Evolutionary conservation across 257 asterid genomes (phyloP), one percentile per base, ranked within the genome.

Genomic region (Echites panduratus): DNA sequence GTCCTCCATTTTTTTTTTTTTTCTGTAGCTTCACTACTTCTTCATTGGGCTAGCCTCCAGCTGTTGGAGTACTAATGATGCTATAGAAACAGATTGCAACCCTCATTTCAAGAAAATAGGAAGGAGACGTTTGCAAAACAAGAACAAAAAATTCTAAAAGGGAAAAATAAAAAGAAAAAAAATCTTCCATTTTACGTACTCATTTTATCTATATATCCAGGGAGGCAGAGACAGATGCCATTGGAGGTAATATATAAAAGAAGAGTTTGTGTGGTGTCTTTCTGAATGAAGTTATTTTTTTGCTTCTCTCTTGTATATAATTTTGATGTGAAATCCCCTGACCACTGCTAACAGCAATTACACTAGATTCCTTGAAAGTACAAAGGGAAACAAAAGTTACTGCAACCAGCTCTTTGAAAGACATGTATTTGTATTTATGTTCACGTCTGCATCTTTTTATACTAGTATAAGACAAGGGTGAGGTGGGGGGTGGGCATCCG

Each of bases 31-130:
- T 10, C 65, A 58, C 24, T 41, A 58, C 24, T 41, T 58, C 12
- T 56, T 62, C 26, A 43, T 16, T n/a, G 71, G 70, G 74, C 81
- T 73, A 47, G 48, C 76, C 67, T 75, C 78, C 81, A 43, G 71
- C 58, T 70, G 66, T 35, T 54, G 14, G 22, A 22, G 12, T 57
- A 54, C 67, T 24, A 12, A 24, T 16, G n/a, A 22, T 32, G 43
- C 65, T 52, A 52, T 1, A 52, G 19, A 52, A 13, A 53, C 3
- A 2, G 38, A 54, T 53, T 66, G 66, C n/a, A 41, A 61, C 61
- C 61, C 74, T 72, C 63, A 32, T 58, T 48, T 58, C 24, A 26
- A 26, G 68, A 53, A 71, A 74, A 66, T 24, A 32, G 56, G 65
- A 50, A 20, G 52, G 44, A 43, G n/a, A 41, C 7, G 62, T 44